Evolutionary conservation across 108 stramenopile species (phyloP), one percentile per base, ranked within the genome.

Genomic region (Chaetoceros tenuissimus): DNA sequence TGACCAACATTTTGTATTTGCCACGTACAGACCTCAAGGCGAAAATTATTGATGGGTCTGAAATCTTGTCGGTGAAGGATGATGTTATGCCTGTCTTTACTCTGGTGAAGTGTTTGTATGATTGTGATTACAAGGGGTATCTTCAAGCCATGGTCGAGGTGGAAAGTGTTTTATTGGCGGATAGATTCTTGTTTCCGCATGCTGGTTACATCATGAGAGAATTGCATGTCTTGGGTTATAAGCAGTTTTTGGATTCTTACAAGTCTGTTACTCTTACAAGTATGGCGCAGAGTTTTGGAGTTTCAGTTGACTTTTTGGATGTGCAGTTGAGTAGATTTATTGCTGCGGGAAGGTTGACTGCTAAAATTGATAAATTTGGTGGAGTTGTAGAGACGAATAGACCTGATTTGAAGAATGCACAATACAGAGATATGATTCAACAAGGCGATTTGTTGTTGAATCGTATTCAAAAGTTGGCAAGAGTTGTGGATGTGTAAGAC

Each of bases 211-310:
- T 94, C 63, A 78, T 97, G 69, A 77, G 96, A 45, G 95, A 97
- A 80, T 72, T 97, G 26, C 93, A 95, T 51, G 82, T 98, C 46
- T 55, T 92, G 61, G 98, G 84, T 3, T 96, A 96, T 79, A 75
- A 83, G 62, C 96, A 99, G 74, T 99, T 97, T 79, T 84, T 99
- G 58, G 96, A 97, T 72, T 91, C 96, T n/a, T 99, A 98, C 79
- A 84, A 94, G 72, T 85, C 82, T 40, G 98, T 99, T 43, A 92
- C 90, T 19, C 72, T 99, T 22, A 73, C 77, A 26, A 81, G 83
- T 59, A 98, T 99, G 97, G 95, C 98, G 3, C 53, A 67, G 43
- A 76, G 90, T 21, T 98, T 99, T 81, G 98, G 98, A 45, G 92
- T 99, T 5, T 68, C 75, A 8, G 63, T 62, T 34, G 82, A 79